Evolutionary conservation across 1,284 basidiomycete genomes (phyloP).

Genomic region (Pterulicium gracile): DNA sequence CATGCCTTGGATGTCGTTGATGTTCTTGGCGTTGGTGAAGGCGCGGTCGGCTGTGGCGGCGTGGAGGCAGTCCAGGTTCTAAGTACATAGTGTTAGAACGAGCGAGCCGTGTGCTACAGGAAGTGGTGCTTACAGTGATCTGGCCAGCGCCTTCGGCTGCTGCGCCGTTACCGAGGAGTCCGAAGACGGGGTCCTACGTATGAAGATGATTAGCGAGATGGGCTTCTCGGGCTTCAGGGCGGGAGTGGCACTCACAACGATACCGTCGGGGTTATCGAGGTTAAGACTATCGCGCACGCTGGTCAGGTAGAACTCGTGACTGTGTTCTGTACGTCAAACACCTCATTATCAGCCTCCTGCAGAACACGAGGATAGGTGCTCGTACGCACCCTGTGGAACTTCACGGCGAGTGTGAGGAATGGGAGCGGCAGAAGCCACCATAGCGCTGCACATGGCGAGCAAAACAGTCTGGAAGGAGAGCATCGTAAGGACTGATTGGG

Average conservation of each 20-base stretch:
- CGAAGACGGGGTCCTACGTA: constrained; percentile 50
- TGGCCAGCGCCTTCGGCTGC: constrained; percentile 42
- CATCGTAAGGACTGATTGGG: constrained; percentile 23
- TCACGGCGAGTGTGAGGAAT: constrained; percentile 36
- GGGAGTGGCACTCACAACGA: constrained; percentile 17
- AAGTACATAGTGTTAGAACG: constrained; percentile 1
- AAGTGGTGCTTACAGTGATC: constrained; percentile 29
- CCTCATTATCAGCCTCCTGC: constrained; percentile 5
- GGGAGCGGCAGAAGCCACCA: constrained; percentile 25
- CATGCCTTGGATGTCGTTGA: constrained; percentile 43
- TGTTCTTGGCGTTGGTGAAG: constrained; percentile 62
- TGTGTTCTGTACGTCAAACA: constrained; percentile 37
- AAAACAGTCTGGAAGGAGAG: constrained; percentile 28
- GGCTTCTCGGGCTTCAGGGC: too few species aligned
- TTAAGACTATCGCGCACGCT: constrained; percentile 35
- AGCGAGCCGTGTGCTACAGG: background rate
- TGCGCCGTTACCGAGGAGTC: constrained; percentile 52
- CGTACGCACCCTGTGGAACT: constrained; percentile 50
- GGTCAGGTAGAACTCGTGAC: constrained; percentile 46
- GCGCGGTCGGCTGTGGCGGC: constrained; percentile 56
- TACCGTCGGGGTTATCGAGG: constrained; percentile 49
- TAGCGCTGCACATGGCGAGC: constrained; percentile 27
- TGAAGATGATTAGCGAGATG: background rate
- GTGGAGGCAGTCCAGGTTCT: constrained; percentile 57
- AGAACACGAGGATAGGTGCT: background rate